These are phyloP conservation scores for Letharia columbiana DNA, from an alignment of 495 filamentous ascomycete species.

Conservation along the genomic window DNA sequence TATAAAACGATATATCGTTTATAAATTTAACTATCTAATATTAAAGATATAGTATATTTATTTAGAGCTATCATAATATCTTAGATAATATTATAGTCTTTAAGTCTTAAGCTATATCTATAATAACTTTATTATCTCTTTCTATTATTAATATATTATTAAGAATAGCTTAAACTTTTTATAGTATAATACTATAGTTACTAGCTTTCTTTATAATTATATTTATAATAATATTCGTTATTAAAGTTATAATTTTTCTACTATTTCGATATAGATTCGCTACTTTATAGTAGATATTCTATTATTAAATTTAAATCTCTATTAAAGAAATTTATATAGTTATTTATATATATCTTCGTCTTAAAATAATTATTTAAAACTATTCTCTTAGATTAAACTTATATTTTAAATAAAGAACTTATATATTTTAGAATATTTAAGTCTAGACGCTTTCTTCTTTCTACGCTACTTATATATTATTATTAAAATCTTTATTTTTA, in stretches of 20 bases:
- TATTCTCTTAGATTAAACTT: constrained; percentile 1
- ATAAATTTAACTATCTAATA: not conserved
- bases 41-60: not conserved
- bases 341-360: not conserved
- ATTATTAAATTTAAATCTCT: not conserved
- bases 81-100: not conserved
- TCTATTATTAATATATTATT: not conserved
- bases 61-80: no score
- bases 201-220: not conserved
- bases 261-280: not conserved
- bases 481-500: constrained; percentile 2
- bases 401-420: not conserved
- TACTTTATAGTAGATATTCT: not conserved
- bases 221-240: not conserved
- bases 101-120: not conserved
- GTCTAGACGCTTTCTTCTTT: constrained; percentile 16
- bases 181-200: not conserved
- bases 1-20: not conserved
- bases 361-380: not conserved
- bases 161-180: not conserved
- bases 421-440: not conserved
- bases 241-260: not conserved
- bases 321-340: not conserved
- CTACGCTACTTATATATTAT: constrained; percentile 9
- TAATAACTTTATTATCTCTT: not conserved